phyloP scores from a whole-genome alignment of 768 basidiomycete genomes.

The Termitomyces sp. region DNA sequence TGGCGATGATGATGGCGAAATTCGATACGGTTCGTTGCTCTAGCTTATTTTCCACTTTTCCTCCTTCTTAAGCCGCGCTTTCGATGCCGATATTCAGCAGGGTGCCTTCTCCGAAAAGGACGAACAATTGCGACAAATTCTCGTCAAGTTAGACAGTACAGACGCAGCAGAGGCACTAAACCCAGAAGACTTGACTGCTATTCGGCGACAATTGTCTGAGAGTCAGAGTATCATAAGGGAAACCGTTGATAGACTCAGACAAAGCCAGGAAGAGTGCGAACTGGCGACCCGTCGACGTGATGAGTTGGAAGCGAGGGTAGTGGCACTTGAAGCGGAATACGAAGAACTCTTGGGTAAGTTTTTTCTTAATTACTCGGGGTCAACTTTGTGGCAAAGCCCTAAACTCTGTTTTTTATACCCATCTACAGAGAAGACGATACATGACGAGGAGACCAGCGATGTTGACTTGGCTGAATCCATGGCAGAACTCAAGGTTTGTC shows the following conservation, averaged over 20 bases:
- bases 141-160: conserved; percentile 79
- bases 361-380: conserved; percentile 1
- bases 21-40: conserved; percentile 76
- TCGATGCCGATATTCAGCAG: conserved; percentile 42
- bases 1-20: conserved; percentile 99
- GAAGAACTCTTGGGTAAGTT: conserved; percentile 89
- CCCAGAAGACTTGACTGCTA: conserved; percentile 71
- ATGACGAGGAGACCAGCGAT: conserved; percentile 82
- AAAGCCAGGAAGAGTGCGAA: conserved; percentile 91
- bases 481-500: conserved; percentile 79
- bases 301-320: conserved; percentile 80
- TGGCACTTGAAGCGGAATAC: conserved; percentile 85
- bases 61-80: conserved; percentile 1
- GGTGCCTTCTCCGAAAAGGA: conserved; percentile 96
- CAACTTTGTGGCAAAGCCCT: conserved; percentile 9
- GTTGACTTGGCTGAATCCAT: conserved; percentile 81
- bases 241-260: conserved; percentile 82
- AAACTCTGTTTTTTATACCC: conserved; percentile 9
- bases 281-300: conserved; percentile 75
- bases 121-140: conserved; percentile 80
- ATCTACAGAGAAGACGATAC: conserved; percentile 78
- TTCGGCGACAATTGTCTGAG: conserved; percentile 85
- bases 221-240: conserved; percentile 83
- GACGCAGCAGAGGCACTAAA: conserved; percentile 64
- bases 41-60: conserved; percentile 2